These are phyloP conservation scores for Heritiera fomes DNA, from an alignment of 345 rosid genomes.

Conservation along the genomic window DNA sequence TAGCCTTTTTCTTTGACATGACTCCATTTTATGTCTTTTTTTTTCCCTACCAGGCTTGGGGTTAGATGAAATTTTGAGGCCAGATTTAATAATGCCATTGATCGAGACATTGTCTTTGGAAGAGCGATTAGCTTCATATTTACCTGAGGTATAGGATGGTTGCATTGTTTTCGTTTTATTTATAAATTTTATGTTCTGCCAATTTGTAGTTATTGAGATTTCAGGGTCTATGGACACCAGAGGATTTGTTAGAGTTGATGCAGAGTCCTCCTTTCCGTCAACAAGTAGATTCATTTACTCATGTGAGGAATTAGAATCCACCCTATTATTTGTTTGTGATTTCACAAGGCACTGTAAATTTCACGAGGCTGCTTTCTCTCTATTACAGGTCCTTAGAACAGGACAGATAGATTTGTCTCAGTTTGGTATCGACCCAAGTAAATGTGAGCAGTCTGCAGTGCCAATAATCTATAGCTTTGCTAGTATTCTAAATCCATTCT, in stretches of 20 bases:
- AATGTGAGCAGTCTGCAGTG: slow-evolving; percentile 55
- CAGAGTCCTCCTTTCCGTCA: slow-evolving; percentile 96
- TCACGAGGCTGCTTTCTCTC: slow-evolving; percentile 7
- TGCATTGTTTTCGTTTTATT: not conserved
- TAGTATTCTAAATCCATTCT: not conserved
- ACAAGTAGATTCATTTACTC: slow-evolving; percentile 95
- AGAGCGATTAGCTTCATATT: slow-evolving; percentile 62
- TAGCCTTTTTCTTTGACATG: not conserved
- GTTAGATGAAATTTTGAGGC: slow-evolving; percentile 84
- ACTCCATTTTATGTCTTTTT: not conserved
- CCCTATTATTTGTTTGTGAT: slow-evolving; percentile 17
- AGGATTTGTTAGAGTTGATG: slow-evolving; percentile 79
- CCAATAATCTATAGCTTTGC: not conserved
- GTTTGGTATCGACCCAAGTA: slow-evolving; percentile 89
- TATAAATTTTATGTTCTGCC: not conserved
- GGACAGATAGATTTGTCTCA: slow-evolving; percentile 95
- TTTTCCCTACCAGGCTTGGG: slow-evolving; percentile 54
- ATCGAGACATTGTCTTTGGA: slow-evolving; percentile 65
- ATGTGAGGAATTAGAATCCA: slow-evolving; percentile 50
- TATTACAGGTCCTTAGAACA: slow-evolving; percentile 78
- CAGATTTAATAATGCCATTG: slow-evolving; percentile 91
- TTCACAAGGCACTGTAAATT: not conserved
- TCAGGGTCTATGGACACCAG: slow-evolving; percentile 77
- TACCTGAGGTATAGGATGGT: slow-evolving; percentile 73
- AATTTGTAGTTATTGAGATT: slow-evolving; percentile 29